phyloP scores from a whole-genome alignment of 2,329 filamentous ascomycete genomes.

The Aureobasidium pullulans region DNA sequence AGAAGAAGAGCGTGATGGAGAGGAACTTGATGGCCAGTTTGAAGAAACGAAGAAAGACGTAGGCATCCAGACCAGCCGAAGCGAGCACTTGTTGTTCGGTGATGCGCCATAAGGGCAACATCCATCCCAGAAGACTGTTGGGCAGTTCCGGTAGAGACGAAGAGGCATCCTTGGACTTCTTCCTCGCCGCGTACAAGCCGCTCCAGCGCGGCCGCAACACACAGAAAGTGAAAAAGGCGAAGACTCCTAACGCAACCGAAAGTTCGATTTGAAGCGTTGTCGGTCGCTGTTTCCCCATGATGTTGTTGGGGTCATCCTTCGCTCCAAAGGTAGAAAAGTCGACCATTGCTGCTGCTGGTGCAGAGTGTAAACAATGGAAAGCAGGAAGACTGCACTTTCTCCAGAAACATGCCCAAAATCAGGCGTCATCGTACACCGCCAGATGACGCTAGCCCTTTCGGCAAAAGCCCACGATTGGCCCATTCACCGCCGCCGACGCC shows the following conservation, averaged over 20 bases:
- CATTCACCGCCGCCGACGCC: no score
- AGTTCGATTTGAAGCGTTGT: conserved; percentile 59
- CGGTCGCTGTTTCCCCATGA: neutral
- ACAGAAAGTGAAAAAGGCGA: conserved; percentile 70
- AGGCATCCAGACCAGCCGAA: conserved; percentile 89
- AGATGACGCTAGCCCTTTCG: neutral
- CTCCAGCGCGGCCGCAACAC: conserved; percentile 88
- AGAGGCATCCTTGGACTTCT: conserved; percentile 62
- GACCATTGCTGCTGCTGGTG: conserved; percentile 16
- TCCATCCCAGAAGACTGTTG: conserved; percentile 86
- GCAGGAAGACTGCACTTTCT: neutral
- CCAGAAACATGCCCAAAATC: conserved; percentile 8
- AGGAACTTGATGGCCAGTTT: conserved; percentile 89
- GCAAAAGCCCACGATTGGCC: no score
- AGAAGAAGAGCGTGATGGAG: conserved; percentile 70
- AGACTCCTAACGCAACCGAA: conserved; percentile 61
- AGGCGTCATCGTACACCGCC: conserved; percentile 12
- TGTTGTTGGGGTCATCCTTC: conserved; percentile 13
- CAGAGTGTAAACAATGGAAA: conserved; percentile 8
- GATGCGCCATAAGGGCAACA: conserved; percentile 74
- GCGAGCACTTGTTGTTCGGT: conserved; percentile 83
- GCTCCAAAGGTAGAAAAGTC: conserved; percentile 18
- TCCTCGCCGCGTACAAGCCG: conserved; percentile 79
- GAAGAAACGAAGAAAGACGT: conserved; percentile 92
- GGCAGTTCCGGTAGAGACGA: conserved; percentile 69